Evolutionary conservation across 2,329 filamentous ascomycete genomes (phyloP), one percentile per base, ranked within the genome.

Genomic region (Scleromitrula shiraiana): DNA sequence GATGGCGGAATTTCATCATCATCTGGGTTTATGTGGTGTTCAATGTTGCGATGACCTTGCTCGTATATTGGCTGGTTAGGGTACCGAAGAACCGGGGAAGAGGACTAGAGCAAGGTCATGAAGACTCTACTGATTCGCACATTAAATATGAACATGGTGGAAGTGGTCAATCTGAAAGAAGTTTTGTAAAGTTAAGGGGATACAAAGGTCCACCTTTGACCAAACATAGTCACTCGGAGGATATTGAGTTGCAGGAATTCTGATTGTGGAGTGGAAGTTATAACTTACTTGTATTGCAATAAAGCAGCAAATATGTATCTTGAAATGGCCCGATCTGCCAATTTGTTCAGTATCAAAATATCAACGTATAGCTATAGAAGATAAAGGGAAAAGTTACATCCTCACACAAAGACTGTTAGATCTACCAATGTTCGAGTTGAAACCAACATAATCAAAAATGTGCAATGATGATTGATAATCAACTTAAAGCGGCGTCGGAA

Each of bases 1-100:
- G 79, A 0, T 87, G 83, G 83, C 71, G 82, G 40, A 72, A 86
- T 62, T 76, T 77, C 0, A 82, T 59, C 4, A 70, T 73, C 32
- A 68, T 69, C 9, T 68, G 66, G 8, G 55, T 71, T 2, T 72
- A 72, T 53, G 70, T 65, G 33, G 62, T 68, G 4, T 78, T 80
- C 61, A 80, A 81, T 55, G 61, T 76, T 32, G 62, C 67, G 17
- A 72, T 68, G 2, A 76, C 76, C 0, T 64, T 79, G 7, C 65
- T 70, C 36, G 59, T 80, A 39, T 80, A 80, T 60, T 79, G 70
- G 70, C 60, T 75, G 52, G 67, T 65, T 0, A 62, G 71, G 5
- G 69, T 72, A 29, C 70, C 70, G 3, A 73, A 71, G 62, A 42
- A 24, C 19, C 27, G 20, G 32, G 56, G 51, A 22, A 29, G 33